phyloP scores from a whole-genome alignment of 140 eudicot genomes.

The Flaveria floridana region DNA sequence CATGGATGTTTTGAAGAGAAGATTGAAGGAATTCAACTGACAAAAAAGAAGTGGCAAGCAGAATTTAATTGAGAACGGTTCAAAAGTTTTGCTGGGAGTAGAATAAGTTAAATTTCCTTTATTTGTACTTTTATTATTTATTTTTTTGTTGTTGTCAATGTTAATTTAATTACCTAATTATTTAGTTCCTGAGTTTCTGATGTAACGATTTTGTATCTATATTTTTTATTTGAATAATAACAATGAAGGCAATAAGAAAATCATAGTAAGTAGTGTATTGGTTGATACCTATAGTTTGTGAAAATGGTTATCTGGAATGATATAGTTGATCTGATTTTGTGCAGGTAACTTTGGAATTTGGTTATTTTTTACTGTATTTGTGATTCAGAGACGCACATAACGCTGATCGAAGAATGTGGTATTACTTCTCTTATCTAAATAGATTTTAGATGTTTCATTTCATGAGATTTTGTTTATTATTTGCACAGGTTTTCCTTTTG shows the following conservation, averaged over 20 bases:
- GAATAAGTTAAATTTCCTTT: conserved; percentile 19
- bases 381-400: conserved; percentile 1
- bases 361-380: neutral
- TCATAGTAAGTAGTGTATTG: neutral
- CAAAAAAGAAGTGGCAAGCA: too few relatives aligned
- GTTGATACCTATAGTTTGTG: conserved; percentile 17
- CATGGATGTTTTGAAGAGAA: conserved; percentile 72
- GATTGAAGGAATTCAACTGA: conserved; percentile 70
- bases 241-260: neutral
- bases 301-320: conserved; percentile 11
- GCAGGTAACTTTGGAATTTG: neutral
- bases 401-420: conserved; percentile 25
- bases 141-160: conserved; percentile 21
- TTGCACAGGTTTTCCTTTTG: too few relatives aligned
- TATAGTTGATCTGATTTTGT: neutral
- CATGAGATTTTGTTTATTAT: too few relatives aligned
- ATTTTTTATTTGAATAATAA: conserved; percentile 1
- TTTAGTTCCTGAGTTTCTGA: conserved; percentile 23
- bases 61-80: conserved; percentile 31
- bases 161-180: conserved; percentile 22
- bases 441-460: too few relatives aligned
- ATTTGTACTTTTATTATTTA: neutral
- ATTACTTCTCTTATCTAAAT: conserved; percentile 2
- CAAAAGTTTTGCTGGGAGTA: conserved; percentile 31
- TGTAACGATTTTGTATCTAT: conserved; percentile 13